Evolutionary conservation across 768 basidiomycete genomes (phyloP).

Genomic region (Xanthoconium purpureum): DNA sequence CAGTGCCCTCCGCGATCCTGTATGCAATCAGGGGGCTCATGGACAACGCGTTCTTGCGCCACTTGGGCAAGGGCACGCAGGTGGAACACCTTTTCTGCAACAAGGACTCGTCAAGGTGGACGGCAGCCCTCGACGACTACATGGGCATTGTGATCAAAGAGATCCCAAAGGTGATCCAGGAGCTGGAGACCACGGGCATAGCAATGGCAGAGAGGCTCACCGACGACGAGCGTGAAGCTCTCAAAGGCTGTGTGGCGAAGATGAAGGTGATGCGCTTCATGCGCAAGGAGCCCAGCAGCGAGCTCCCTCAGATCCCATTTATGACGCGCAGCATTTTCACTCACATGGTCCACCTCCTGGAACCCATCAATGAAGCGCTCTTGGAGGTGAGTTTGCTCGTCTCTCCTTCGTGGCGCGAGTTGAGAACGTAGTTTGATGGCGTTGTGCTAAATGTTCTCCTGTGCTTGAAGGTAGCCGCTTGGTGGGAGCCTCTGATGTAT

Average conservation of each 20-base stretch:
- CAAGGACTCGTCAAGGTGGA: neutral
- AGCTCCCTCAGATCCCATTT: neutral
- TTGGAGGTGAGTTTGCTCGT: neutral
- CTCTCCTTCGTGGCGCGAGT: no score
- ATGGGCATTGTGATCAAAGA: neutral
- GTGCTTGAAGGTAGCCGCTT: neutral
- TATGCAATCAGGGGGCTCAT: neutral
- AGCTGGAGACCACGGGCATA: neutral
- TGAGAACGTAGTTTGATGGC: neutral
- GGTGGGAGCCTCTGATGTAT: neutral
- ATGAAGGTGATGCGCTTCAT: neutral
- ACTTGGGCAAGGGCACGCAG: neutral
- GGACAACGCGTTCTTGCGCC: neutral
- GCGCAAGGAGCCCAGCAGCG: neutral
- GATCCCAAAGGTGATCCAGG: neutral
- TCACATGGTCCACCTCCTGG: neutral
- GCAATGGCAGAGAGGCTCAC: neutral
- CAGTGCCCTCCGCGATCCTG: neutral
- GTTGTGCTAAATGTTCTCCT: neutral
- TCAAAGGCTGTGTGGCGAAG: neutral
- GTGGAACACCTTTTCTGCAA: neutral
- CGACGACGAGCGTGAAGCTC: neutral
- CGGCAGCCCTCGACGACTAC: neutral
- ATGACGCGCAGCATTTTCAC: neutral
- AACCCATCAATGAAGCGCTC: neutral